These are phyloP conservation scores for Amylostereum areolatum DNA, from an alignment of 1,284 basidiomycete species.

Conservation along the genomic window DNA sequence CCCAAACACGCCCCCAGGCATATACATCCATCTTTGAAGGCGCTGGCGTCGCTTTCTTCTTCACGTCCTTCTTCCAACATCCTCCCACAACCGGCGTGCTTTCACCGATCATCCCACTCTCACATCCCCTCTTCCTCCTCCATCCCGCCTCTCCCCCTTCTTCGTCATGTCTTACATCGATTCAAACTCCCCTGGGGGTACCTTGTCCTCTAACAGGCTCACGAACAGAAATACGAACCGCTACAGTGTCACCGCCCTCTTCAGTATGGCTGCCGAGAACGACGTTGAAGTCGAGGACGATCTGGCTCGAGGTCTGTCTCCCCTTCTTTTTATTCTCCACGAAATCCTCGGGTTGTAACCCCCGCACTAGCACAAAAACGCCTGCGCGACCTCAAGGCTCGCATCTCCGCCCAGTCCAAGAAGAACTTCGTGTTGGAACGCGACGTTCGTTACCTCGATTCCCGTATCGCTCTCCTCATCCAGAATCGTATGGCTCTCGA, in stretches of 20 bases:
- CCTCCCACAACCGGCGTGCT: neutral
- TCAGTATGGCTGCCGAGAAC: slow-evolving; percentile 97
- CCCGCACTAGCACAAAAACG: slow-evolving; percentile 80
- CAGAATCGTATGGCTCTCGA: slow-evolving; percentile 97
- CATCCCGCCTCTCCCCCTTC: slow-evolving; percentile 6
- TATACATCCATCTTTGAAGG: slow-evolving; percentile 3
- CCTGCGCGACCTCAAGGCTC: slow-evolving; percentile 91
- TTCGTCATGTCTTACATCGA: neutral
- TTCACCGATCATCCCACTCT: slow-evolving; percentile 1
- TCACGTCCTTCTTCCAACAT: neutral
- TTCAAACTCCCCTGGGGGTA: slow-evolving; percentile 49
- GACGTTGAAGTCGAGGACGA: slow-evolving; percentile 99
- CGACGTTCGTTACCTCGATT: slow-evolving; percentile 97
- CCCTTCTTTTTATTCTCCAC: neutral
- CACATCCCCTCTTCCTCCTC: neutral
- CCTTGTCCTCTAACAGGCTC: slow-evolving; percentile 63
- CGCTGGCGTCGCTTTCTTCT: slow-evolving; percentile 14
- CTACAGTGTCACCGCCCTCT: slow-evolving; percentile 93
- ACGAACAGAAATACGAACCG: slow-evolving; percentile 94
- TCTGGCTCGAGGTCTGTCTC: slow-evolving; percentile 79
- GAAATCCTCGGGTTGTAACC: neutral
- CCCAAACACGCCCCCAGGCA: neutral
- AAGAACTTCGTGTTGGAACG: slow-evolving; percentile 99
- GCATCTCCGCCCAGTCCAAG: slow-evolving; percentile 97
- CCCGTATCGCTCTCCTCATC: slow-evolving; percentile 94